These are phyloP conservation scores for Penicillium lagena DNA, from an alignment of 495 filamentous ascomycete species.

Conservation along the genomic window DNA sequence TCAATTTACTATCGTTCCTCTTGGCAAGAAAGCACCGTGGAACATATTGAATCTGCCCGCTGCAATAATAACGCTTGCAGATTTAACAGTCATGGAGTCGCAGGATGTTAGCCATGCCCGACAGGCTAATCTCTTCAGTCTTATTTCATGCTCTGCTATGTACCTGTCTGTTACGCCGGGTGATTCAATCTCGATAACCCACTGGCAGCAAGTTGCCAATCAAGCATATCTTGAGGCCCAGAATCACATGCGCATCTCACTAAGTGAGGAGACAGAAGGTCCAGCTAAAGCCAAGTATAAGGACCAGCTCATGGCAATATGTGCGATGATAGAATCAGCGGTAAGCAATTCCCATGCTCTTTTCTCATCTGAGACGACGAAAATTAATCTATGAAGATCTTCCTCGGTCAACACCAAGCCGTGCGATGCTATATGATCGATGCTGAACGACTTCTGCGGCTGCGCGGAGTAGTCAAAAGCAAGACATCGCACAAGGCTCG, in stretches of 20 bases:
- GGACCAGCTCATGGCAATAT: conserved; percentile 27
- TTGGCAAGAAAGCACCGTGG: conserved; percentile 17
- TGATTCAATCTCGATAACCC: neutral
- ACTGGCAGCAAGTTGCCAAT: neutral
- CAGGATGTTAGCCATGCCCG: conserved; percentile 17
- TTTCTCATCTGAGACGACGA: neutral
- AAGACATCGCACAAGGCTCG: conserved; percentile 18
- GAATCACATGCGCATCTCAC: conserved; percentile 13
- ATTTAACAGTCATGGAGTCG: conserved; percentile 17
- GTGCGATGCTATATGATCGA: conserved; percentile 18
- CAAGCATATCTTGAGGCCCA: conserved; percentile 11
- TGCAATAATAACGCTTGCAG: conserved; percentile 15
- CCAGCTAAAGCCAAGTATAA: conserved; percentile 24
- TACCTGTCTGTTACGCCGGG: conserved; percentile 9
- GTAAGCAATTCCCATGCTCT: conserved; percentile 6
- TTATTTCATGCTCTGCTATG: conserved; percentile 15
- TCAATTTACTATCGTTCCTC: conserved; percentile 14
- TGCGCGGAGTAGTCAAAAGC: conserved; percentile 14
- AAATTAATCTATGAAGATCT: conserved; percentile 1
- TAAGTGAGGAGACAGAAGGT: conserved; percentile 11
- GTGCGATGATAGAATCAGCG: conserved; percentile 16
- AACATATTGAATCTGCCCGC: conserved; percentile 15
- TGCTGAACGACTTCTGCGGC: conserved; percentile 17
- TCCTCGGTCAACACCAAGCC: conserved; percentile 14
- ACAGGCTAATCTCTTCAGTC: conserved; percentile 16